A percentile compares a stretch with the other conserved stretches of the same genome.
Conservation (phyloP, 2,329 filamentous ascomycete species). For the Clarireedia monteithiana region DNA sequence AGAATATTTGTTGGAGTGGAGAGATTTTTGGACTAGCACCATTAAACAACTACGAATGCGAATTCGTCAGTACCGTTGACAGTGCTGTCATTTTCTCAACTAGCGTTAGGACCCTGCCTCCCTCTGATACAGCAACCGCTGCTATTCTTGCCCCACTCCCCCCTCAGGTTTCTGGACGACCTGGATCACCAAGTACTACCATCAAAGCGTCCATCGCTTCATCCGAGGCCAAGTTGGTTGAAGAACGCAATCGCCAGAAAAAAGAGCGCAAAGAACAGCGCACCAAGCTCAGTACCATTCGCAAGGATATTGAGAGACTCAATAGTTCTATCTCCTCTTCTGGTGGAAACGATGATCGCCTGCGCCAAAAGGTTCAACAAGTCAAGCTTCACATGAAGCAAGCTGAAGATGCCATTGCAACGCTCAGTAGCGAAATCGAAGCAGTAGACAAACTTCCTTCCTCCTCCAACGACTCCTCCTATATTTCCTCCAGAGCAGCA, state of each 20-base stretch:
- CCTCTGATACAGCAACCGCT: constrained; percentile 26
- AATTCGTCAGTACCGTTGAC: constrained; percentile 64
- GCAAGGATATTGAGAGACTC: constrained; percentile 66
- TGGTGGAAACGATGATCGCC: constrained; percentile 68
- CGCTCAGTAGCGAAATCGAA: constrained; percentile 52
- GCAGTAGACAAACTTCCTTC: constrained; percentile 56
- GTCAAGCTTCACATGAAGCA: constrained; percentile 66
- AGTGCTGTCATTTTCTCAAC: constrained; percentile 62
- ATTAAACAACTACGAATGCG: constrained; percentile 68
- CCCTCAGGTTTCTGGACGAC: constrained; percentile 55
- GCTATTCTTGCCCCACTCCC: constrained; percentile 28
- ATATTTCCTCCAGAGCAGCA: constrained; percentile 46
- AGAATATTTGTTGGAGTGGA: constrained; percentile 58
- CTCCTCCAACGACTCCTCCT: constrained; percentile 44
- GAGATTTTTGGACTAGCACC: constrained; percentile 63
- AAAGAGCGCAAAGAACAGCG: constrained; percentile 68
- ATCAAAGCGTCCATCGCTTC: constrained; percentile 68
- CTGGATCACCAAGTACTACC: constrained; percentile 70
- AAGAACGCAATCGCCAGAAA: constrained; percentile 63
- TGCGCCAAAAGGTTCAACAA: constrained; percentile 67
- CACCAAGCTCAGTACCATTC: constrained; percentile 55
- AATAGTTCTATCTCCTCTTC: constrained; percentile 58
- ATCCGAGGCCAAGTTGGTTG: constrained; percentile 60
- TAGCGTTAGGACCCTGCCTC: constrained; percentile 44
- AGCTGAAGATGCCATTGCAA: constrained; percentile 48